Percentiles rank a stretch among this genome's conserved stretches.
Evolutionary conservation across 208 protist genomes (phyloP).

Genomic region (Acanthamoeba culbertsoni): DNA sequence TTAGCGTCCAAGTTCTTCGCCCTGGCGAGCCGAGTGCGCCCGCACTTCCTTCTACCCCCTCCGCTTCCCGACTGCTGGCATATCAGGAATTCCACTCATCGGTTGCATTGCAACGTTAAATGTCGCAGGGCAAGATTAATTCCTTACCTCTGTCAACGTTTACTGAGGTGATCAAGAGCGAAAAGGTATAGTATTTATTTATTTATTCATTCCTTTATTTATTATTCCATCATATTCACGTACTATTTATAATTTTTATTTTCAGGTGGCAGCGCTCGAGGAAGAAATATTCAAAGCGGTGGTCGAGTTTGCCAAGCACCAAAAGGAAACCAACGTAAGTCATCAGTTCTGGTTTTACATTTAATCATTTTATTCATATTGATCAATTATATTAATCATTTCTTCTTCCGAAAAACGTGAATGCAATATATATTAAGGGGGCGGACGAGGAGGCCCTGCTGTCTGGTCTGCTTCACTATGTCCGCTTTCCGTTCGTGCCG

Average conservation of each 20-base stretch:
- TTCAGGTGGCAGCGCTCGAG: background rate
- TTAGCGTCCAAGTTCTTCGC: background rate
- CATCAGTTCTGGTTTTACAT: too few species aligned
- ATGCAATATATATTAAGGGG: too few species aligned
- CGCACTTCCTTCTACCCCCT: background rate
- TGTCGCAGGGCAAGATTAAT: background rate
- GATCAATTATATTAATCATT: too few species aligned
- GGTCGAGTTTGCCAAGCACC: background rate
- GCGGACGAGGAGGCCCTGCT: background rate
- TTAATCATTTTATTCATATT: too few species aligned
- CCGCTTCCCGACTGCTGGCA: background rate
- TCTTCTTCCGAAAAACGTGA: too few species aligned
- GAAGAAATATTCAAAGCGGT: background rate
- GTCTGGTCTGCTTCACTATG: background rate
- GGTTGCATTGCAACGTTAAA: background rate
- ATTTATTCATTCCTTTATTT: background rate
- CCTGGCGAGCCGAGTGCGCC: background rate
- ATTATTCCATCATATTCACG: background rate
- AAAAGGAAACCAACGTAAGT: background rate
- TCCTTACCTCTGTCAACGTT: conserved; percentile 1
- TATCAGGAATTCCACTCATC: background rate
- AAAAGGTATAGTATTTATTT: background rate
- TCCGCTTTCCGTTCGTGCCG: conserved; percentile 5
- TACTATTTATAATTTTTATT: background rate
- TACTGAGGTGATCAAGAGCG: conserved; percentile 11